Base-by-base conservation (phyloP, 352 stramenopile genomes). In the Phytophthora europaea region DNA sequence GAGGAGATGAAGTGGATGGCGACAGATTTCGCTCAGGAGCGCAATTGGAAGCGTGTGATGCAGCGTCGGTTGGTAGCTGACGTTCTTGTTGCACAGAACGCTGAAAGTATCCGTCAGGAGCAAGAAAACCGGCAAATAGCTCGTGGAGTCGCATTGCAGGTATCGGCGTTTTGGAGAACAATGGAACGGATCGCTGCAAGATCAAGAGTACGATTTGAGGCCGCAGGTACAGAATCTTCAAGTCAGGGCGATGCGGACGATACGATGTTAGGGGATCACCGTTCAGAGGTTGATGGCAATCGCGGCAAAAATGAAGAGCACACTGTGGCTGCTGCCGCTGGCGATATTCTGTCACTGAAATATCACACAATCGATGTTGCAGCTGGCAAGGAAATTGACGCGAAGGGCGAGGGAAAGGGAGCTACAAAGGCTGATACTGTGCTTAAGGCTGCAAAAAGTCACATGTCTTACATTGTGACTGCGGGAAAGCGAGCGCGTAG, bases 1-100 rank as follows among this genome's bases (percentile, higher is more conserved):
- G 90, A 99, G 38, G 98, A 99, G 79, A 99, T 99, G 98, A 82
- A 88, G 68, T 99, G 97, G 95, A 94, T 99, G 85, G 93, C 97
- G 26, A 94, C 89, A 5, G 98, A 99, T 85, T 99, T 99, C 83
- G 85, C 94, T 33, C 92, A 99, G 75, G 97, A 99, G 76, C 85
- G 97, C 6, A 99, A 99, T 74, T 99, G 97, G 96, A 99, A 99
- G 53, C 81, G 79, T 13, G 86, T 88, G 34, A 61, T 89, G 50
- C 88, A 93, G 60, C 82, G 73, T 20, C 90, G 88, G 38, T 36
- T 95, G 12, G 88, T 84, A 20, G 78, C 78, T 28, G 82, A 94
- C 61, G 83, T 90, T 13, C 82, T 92, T 36, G 69, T 83, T n/a
- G 85, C 86, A 7, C 78, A 85, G 65, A 94, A 94, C 66, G 82